Evolutionary conservation across 345 rosid genomes (phyloP).

Genomic region (Geranium brycei): DNA sequence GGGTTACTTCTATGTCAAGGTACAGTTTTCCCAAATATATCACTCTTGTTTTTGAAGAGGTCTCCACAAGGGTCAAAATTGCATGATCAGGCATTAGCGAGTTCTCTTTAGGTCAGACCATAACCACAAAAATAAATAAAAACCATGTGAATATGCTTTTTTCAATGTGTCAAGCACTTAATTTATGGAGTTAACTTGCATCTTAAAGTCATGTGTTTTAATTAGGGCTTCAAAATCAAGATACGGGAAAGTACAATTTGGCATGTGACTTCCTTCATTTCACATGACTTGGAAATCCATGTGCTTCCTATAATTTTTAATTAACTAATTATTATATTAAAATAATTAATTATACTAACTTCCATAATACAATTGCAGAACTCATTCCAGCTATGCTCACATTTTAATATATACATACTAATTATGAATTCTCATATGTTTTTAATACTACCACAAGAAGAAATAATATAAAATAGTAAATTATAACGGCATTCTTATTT

Average conservation of each 20-base stretch:
- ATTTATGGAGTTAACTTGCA: not conserved
- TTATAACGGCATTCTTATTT: no score
- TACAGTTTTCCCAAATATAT: not conserved
- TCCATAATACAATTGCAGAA: not conserved
- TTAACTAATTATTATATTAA: no score
- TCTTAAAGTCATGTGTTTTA: not conserved
- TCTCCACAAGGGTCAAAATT: not conserved
- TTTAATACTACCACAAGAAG: no score
- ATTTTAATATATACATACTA: not conserved
- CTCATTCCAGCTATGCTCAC: not conserved
- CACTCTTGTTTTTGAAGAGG: not conserved
- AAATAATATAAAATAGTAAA: no score
- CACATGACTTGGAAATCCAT: not conserved
- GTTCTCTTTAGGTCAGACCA: not conserved
- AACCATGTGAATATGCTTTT: not conserved
- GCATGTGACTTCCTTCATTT: slow-evolving; percentile 7
- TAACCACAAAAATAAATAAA: no score
- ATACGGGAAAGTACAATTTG: slow-evolving; percentile 5
- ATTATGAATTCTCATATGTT: not conserved
- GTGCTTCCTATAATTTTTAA: not conserved
- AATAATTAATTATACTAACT: no score
- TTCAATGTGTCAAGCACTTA: no score
- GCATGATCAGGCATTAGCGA: not conserved
- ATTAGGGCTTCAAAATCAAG: not conserved
- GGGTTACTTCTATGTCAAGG: not conserved